Evolutionary conservation across 2,329 filamentous ascomycete species (phyloP), one percentile per base, ranked within the genome.

Genomic region (Sporothrix euskadiensis): DNA sequence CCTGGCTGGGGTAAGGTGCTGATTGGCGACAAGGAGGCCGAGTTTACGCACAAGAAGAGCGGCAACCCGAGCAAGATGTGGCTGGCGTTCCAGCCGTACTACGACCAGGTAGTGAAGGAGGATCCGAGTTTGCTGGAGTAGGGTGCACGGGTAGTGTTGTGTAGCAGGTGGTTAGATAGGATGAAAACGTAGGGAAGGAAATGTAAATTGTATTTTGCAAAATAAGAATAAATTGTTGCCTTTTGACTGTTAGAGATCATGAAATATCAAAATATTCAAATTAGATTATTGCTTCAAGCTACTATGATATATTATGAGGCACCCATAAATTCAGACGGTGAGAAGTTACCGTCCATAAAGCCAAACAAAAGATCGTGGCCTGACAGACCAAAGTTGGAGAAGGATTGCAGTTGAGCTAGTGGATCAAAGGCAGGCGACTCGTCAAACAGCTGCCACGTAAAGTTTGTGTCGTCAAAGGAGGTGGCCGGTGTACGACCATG

Each of bases 161-260:
- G 16, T 41, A 41, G 16, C 49, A 54, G 49, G 49, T 9, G 22
- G 49, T 22, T 54, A 44, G 41, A 98, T 88, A 81, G 56, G 12
- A 16, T 95, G 95, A 87, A 26, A 30, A 26, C 14, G 16, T 16
- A 10, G 30, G 10, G 10, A 6, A 5, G 26, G 26, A 32, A 14
- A 57, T 57, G 22, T 32, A 32, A 32, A 39, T n/a, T 63, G 57
- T 41, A 41, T 63, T 22, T 22, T 22, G n/a, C 19, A 54, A 26
- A n/a, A 22, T 12, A 39, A 19, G 41, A 57, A 57, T 32, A 3
- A 57, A 63, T 44, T 39, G 10, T 63, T 41, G 32, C n/a, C 1
- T 63, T 22, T 63, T n/a, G 98, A 98, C 83, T 98, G 95, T 77
- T 95, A n/a, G 30, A 59, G 94, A 77, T 98, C 88, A 32, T 41